Evolutionary conservation across 176 grass and related monocot species (phyloP).

Genomic region (Rhynchospora breviuscula): DNA sequence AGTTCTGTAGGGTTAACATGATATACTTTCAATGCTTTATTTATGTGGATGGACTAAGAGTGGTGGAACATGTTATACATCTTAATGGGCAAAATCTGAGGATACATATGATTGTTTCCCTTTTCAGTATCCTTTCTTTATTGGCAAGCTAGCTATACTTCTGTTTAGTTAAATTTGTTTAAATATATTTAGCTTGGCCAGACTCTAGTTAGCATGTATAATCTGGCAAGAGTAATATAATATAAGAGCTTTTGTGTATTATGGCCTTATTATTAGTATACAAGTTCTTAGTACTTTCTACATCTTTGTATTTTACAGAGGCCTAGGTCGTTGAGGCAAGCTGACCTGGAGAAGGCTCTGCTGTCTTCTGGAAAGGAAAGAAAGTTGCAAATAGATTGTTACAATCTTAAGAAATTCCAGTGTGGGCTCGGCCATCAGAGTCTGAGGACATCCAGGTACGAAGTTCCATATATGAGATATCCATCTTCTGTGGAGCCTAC

Average conservation of each 20-base stretch:
- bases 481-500: too few species aligned
- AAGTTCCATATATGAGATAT: constrained; percentile 78
- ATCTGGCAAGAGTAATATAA: background rate
- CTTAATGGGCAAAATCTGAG: background rate
- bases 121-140: background rate
- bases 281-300: background rate
- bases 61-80: background rate
- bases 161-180: background rate
- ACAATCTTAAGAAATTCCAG: constrained; percentile 32
- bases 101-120: background rate
- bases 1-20: background rate
- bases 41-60: background rate
- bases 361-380: constrained; percentile 66
- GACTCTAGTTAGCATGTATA: background rate
- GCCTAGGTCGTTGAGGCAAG: constrained; percentile 59
- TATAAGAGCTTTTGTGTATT: background rate
- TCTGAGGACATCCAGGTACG: constrained; percentile 77
- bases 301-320: constrained; percentile 36
- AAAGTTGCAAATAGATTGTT: constrained; percentile 21
- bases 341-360: constrained; percentile 63
- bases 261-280: background rate
- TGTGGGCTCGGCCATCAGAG: constrained; percentile 53
- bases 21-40: background rate
- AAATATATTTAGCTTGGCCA: background rate
- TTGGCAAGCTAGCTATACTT: background rate